These are phyloP conservation scores for Annulohypoxylon nitens DNA, from an alignment of 495 filamentous ascomycete species.

Conservation along the genomic window DNA sequence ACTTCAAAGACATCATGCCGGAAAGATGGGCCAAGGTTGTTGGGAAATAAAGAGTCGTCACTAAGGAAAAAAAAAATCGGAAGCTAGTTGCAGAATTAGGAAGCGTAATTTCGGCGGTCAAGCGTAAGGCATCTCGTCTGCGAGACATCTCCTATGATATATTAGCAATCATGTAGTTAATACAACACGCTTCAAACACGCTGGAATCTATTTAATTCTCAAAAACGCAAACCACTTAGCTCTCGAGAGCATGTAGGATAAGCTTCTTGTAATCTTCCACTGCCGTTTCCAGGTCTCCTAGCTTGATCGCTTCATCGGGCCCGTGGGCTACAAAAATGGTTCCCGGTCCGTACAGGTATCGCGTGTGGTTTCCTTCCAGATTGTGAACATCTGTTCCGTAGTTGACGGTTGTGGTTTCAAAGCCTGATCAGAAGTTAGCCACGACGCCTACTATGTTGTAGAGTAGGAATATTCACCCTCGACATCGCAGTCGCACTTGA, in stretches of 20 bases:
- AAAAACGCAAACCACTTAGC: conserved; percentile 33
- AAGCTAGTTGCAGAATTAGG: not conserved
- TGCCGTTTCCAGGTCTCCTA: conserved; percentile 74
- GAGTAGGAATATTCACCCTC: conserved; percentile 61
- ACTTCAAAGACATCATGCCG: conserved; percentile 69
- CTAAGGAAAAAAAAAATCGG: no score
- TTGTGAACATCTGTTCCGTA: conserved; percentile 95
- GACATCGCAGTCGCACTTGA: conserved; percentile 83
- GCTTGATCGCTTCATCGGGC: conserved; percentile 81
- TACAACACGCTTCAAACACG: conserved; percentile 24
- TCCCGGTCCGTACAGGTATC: conserved; percentile 91
- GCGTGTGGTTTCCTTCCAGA: conserved; percentile 76
- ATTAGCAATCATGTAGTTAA: conserved; percentile 32
- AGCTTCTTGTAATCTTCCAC: conserved; percentile 79
- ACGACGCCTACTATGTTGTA: not conserved
- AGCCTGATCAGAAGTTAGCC: conserved; percentile 61
- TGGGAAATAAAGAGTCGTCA: conserved; percentile 11
- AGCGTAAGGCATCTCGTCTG: conserved; percentile 22
- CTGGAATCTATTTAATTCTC: conserved; percentile 20
- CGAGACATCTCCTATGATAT: conserved; percentile 43
- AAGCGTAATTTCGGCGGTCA: not conserved
- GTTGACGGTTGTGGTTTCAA: conserved; percentile 82
- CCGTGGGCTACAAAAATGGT: conserved; percentile 90
- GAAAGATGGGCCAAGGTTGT: conserved; percentile 61
- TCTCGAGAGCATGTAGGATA: conserved; percentile 70